Evolutionary conservation across 495 filamentous ascomycete species (phyloP), one percentile per base, ranked within the genome.

Genomic region (Jackrogersella minutella): DNA sequence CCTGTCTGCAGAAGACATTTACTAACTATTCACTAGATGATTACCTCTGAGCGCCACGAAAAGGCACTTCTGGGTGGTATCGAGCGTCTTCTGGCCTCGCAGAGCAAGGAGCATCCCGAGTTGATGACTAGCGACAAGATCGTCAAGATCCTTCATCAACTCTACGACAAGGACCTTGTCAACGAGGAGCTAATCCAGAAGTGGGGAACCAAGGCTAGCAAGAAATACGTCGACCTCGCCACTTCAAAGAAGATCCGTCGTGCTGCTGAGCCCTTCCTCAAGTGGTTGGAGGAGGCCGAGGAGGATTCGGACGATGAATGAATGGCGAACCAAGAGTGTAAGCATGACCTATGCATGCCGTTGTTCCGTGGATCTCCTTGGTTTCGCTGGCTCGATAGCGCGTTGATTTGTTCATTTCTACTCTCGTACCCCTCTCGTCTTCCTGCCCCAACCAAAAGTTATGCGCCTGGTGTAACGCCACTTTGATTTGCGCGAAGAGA

Each of bases 41-140:
- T 96, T 71, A 90, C 87, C 19, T 91, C 91, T 22, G 95, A 99
- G 71, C 88, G 90, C 56, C 94, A 98, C 76, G 87, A 98, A 81
- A 97, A 95, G 85, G 93, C 95, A 52, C 89, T 99, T 77, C 88
- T 99, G n/a, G 96, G 96, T 71, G 95, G 95, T 60, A 93, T 91
- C 31, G 95, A 99, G 79, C 93, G 93, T 62, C 93, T 97, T 67
- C 85, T 98, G 50, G 79, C 79, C 63, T 62, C 76, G 30, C 79
- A 81, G 51, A 87, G 91, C 76, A 89, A 89, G 70, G 90, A 96
- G 31, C 86, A 90, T 71, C 87, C 92, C 1, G 87, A 93, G 44
- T 86, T 97, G 71, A 84, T 91, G 56, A 66, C 50, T 6, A 70
- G 66, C 28, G 78, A 87, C 30, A 85, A 92, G 78, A 83, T 97